These are phyloP conservation scores for Rhizopogon rudus DNA, from an alignment of 768 basidiomycete species.

Conservation along the genomic window DNA sequence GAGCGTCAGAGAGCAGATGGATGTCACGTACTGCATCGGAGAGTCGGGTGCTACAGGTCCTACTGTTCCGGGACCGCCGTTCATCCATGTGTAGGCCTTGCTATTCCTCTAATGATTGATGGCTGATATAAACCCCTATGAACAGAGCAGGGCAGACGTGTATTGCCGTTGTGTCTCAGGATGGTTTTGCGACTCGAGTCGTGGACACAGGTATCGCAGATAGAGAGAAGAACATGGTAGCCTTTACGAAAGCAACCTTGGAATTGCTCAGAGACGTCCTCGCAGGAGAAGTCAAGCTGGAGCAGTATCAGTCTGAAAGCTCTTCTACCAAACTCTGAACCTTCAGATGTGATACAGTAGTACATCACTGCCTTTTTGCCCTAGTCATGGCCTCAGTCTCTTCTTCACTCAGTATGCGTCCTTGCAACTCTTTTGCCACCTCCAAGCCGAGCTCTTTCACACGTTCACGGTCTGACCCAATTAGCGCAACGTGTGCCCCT, in stretches of 20 bases:
- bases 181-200: conserved; percentile 8
- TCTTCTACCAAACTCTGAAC: background rate
- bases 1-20: conserved; percentile 9
- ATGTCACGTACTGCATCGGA: conserved; percentile 12
- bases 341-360: background rate
- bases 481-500: conserved; percentile 64
- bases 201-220: conserved; percentile 10
- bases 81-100: conserved; percentile 7
- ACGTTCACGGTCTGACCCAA: conserved; percentile 41
- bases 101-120: background rate
- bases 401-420: conserved; percentile 60
- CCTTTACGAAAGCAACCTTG: conserved; percentile 13
- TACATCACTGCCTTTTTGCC: background rate
- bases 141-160: conserved; percentile 9
- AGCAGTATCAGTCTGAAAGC: background rate
- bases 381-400: conserved; percentile 51
- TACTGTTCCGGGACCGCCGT: conserved; percentile 4
- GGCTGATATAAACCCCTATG: background rate
- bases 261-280: conserved; percentile 11
- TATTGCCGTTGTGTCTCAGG: conserved; percentile 6
- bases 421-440: conserved; percentile 54
- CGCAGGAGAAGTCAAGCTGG: conserved; percentile 5
- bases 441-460: conserved; percentile 56
- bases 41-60: conserved; percentile 18
- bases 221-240: conserved; percentile 15